phyloP scores from a whole-genome alignment of 352 stramenopile species.

The Pythium myriotylum region DNA sequence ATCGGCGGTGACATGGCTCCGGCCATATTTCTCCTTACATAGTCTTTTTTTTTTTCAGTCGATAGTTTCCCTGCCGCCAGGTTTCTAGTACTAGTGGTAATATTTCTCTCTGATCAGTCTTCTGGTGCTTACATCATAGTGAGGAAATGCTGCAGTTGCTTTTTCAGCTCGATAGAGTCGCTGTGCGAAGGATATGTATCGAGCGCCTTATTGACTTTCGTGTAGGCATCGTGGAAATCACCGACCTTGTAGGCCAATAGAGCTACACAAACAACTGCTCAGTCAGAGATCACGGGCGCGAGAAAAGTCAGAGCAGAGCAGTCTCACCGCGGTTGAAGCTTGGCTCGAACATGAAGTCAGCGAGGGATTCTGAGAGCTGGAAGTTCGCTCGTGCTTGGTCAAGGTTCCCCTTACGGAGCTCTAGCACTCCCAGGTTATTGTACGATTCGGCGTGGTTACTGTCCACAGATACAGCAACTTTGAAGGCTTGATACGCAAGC shows the following conservation, averaged over 20 bases:
- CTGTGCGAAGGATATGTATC: slow-evolving; percentile 78
- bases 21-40: slow-evolving; percentile 3
- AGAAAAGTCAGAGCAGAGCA: too few relatives aligned
- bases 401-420: slow-evolving; percentile 88
- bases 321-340: slow-evolving; percentile 88
- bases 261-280: slow-evolving; percentile 40
- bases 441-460: slow-evolving; percentile 91
- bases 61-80: slow-evolving; percentile 12
- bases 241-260: slow-evolving; percentile 90
- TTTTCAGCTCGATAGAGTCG: slow-evolving; percentile 90
- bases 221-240: slow-evolving; percentile 91
- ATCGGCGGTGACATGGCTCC: too few relatives aligned
- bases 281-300: too few relatives aligned
- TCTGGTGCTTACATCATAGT: slow-evolving; percentile 53
- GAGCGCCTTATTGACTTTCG: slow-evolving; percentile 84
- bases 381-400: slow-evolving; percentile 88
- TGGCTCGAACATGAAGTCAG: slow-evolving; percentile 91
- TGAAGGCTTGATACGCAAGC: slow-evolving; percentile 94
- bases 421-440: slow-evolving; percentile 92
- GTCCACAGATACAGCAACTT: slow-evolving; percentile 91
- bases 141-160: slow-evolving; percentile 84
- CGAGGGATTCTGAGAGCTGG: slow-evolving; percentile 71
- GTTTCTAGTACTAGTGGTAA: slow-evolving; percentile 16
- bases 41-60: slow-evolving; percentile 11
- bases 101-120: background rate